phyloP scores from a whole-genome alignment of 768 basidiomycete genomes.

The Psilocybe sp. region DNA sequence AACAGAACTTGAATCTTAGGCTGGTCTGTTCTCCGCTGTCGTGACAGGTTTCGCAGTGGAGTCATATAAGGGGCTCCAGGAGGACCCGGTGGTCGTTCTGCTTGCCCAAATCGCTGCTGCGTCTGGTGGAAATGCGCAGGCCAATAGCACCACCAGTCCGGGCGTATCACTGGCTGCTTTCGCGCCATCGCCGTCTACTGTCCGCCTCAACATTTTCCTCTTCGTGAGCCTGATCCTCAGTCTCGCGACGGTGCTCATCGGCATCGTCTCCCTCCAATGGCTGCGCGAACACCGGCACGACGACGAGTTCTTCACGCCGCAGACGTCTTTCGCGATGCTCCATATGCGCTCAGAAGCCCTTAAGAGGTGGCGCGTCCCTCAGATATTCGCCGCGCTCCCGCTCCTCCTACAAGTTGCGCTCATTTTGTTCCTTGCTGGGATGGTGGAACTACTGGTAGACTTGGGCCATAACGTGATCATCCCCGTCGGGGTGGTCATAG shows the following conservation, averaged over 20 bases:
- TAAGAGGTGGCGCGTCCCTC: conserved; percentile 12
- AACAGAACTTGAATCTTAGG: too few relatives aligned
- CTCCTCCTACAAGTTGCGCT: conserved; percentile 11
- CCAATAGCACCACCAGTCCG: too few relatives aligned
- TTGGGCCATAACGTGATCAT: conserved; percentile 7
- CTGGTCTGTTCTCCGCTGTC: too few relatives aligned
- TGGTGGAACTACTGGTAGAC: conserved; percentile 13
- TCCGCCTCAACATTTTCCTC: conserved; percentile 17
- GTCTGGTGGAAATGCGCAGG: too few relatives aligned
- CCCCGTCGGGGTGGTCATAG: conserved; percentile 8
- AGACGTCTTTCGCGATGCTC: conserved; percentile 4
- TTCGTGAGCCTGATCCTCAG: conserved; percentile 17
- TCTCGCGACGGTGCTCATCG: conserved; percentile 13
- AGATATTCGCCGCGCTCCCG: conserved; percentile 13
- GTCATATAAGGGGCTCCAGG: too few relatives aligned
- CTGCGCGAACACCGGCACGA: conserved; percentile 12
- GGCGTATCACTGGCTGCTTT: background rate
- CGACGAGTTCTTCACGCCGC: conserved; percentile 3
- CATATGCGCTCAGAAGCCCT: conserved; percentile 15
- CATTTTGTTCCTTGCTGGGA: conserved; percentile 13
- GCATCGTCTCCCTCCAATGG: conserved; percentile 17
- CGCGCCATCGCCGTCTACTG: conserved; percentile 7
- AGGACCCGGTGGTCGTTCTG: too few relatives aligned
- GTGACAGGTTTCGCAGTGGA: too few relatives aligned
- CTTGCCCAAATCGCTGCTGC: too few relatives aligned